Conservation (phyloP, 2,329 filamentous ascomycete species). For the Fusarium pseudograminearum region DNA sequence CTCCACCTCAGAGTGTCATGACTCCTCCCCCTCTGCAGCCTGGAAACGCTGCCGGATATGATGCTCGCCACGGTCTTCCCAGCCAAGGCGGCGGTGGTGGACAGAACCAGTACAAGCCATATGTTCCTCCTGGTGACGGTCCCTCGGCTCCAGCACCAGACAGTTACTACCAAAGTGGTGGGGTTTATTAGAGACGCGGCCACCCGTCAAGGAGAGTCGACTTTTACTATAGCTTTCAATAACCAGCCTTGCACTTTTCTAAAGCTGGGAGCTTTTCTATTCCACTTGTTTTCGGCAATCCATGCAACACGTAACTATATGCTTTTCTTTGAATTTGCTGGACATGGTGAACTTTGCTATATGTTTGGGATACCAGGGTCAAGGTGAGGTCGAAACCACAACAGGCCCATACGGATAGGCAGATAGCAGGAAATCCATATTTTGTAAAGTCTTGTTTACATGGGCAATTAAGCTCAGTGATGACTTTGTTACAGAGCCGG, state of each 20-base stretch:
- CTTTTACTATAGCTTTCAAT: slow-evolving; percentile 19
- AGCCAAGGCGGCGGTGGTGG: slow-evolving; percentile 55
- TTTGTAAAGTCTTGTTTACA: neutral
- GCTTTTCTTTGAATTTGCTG: neutral
- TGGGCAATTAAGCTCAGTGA: neutral
- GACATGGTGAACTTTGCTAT: neutral
- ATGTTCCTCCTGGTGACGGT: slow-evolving; percentile 63
- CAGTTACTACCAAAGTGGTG: slow-evolving; percentile 67
- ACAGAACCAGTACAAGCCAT: slow-evolving; percentile 70
- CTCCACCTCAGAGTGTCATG: slow-evolving; percentile 49
- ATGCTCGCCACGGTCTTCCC: slow-evolving; percentile 64
- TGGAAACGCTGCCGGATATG: slow-evolving; percentile 59
- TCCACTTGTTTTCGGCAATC: neutral
- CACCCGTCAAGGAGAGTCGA: neutral
- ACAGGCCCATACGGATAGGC: neutral
- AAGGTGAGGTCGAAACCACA: neutral
- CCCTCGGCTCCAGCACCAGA: slow-evolving; percentile 64
- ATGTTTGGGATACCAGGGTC: neutral
- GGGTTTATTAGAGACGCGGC: slow-evolving; percentile 48
- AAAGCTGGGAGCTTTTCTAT: neutral
- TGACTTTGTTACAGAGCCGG: neutral
- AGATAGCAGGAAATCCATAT: neutral
- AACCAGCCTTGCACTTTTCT: slow-evolving; percentile 8
- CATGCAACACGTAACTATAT: neutral
- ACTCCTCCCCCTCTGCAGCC: slow-evolving; percentile 61